These are phyloP conservation scores for Euclidium syriacum DNA, from an alignment of 345 rosid genomes.

Conservation along the genomic window DNA sequence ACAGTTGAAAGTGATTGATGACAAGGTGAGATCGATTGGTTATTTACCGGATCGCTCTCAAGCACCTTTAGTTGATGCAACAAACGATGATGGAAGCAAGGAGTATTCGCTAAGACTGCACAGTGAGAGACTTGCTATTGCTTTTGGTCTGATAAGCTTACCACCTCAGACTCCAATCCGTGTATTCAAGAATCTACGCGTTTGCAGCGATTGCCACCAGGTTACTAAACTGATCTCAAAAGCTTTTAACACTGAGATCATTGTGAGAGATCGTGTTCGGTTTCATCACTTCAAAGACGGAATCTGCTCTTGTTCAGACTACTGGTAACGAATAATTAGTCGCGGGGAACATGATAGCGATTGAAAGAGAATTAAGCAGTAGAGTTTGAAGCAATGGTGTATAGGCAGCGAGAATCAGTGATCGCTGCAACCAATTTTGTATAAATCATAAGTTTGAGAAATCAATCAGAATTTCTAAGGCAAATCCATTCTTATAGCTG, in stretches of 20 bases:
- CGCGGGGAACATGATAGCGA: background rate
- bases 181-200: constrained; percentile 69
- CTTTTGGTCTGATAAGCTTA: constrained; percentile 58
- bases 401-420: background rate
- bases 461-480: constrained; percentile 1
- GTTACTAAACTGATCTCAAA: constrained; percentile 62
- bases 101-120: constrained; percentile 52
- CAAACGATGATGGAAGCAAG: constrained; percentile 40
- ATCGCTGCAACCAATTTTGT: constrained; percentile 14
- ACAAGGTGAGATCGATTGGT: constrained; percentile 38
- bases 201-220: constrained; percentile 71
- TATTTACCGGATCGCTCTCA: constrained; percentile 53
- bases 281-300: constrained; percentile 79
- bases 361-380: background rate
- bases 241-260: constrained; percentile 55
- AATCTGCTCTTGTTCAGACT: constrained; percentile 67
- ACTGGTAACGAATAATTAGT: constrained; percentile 43
- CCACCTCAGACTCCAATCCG: constrained; percentile 60
- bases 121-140: constrained; percentile 82
- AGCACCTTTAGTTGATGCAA: constrained; percentile 47
- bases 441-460: constrained; percentile 15
- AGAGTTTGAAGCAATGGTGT: background rate
- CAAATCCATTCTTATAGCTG: constrained; percentile 4
- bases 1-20: constrained; percentile 49
- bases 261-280: constrained; percentile 67